Percentiles rank a stretch among this genome's conserved stretches.
Conservation (phyloP, 192 early-diverging fungal species). For the Backusella macrospora region DNA sequence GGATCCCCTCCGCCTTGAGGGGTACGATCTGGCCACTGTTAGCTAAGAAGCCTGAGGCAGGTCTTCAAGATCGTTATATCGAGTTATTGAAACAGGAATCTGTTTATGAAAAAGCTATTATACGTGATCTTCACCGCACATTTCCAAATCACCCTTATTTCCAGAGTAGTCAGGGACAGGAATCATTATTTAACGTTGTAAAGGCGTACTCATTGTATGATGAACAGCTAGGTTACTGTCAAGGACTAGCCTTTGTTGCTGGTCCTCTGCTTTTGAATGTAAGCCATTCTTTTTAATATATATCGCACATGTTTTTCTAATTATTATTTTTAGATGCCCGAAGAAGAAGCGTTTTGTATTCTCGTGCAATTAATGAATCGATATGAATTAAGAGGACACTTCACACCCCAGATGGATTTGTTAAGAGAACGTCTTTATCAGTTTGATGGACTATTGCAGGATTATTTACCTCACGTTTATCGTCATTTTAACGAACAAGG, state of each 20-base stretch:
- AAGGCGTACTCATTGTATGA: conserved; percentile 95
- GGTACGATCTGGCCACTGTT: conserved; percentile 96
- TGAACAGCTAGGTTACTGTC: conserved; percentile 95
- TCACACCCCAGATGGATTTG: conserved; percentile 85
- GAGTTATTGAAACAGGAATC: conserved; percentile 66
- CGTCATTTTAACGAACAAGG: conserved; percentile 83
- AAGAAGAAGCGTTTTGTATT: conserved; percentile 94
- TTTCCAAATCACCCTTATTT: conserved; percentile 92
- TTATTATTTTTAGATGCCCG: conserved; percentile 75
- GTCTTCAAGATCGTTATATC: conserved; percentile 76
- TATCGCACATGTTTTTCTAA: conserved; percentile 1
- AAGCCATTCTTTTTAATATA: conserved; percentile 32
- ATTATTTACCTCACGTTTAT: conserved; percentile 76
- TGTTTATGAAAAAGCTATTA: conserved; percentile 88
- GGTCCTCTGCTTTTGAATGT: conserved; percentile 89
- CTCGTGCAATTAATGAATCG: conserved; percentile 87
- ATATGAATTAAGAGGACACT: conserved; percentile 90
- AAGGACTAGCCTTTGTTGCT: conserved; percentile 93
- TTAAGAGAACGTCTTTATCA: conserved; percentile 87
- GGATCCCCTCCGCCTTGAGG: conserved; percentile 87
- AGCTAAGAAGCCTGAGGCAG: conserved; percentile 74
- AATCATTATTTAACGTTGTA: conserved; percentile 86
- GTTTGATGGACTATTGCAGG: conserved; percentile 85
- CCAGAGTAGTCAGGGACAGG: conserved; percentile 75
- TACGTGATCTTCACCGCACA: conserved; percentile 87